Evolutionary conservation across 441 rosid genomes (phyloP).

Genomic region (Pelargonium myrrhifolium): DNA sequence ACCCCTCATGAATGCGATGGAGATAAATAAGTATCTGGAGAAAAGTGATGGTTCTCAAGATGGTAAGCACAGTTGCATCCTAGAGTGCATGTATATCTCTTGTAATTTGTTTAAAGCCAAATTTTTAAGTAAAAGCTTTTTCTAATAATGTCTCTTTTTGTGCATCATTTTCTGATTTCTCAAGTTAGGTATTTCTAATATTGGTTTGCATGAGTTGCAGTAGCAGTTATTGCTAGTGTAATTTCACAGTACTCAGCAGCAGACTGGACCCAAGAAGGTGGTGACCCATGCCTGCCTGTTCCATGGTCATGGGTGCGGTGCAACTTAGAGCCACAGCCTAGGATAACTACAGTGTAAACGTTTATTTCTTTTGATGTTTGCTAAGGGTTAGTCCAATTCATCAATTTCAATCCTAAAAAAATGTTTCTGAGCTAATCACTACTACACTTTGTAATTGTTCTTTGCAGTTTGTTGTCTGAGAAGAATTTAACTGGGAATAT

Average conservation of each 20-base stretch:
- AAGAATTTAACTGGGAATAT: conserved; percentile 73
- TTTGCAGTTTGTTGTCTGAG: conserved; percentile 58
- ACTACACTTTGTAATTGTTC: conserved; percentile 11
- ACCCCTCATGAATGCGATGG: conserved; percentile 92
- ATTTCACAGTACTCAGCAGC: conserved; percentile 43
- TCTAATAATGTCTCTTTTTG: neutral
- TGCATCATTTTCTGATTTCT: neutral
- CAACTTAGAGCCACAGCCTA: conserved; percentile 54
- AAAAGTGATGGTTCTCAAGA: conserved; percentile 69
- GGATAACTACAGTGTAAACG: conserved; percentile 55
- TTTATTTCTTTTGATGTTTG: conserved; percentile 18
- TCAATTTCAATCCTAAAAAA: neutral
- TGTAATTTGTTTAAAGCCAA: conserved; percentile 7
- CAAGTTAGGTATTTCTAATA: conserved; percentile 12
- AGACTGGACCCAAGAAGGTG: conserved; percentile 90
- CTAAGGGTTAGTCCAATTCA: conserved; percentile 13
- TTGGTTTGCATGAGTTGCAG: conserved; percentile 41
- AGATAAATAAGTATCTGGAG: conserved; percentile 63
- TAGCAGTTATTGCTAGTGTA: conserved; percentile 42
- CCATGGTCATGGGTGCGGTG: conserved; percentile 94
- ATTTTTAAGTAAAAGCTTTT: neutral
- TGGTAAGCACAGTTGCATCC: conserved; percentile 38
- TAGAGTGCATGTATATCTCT: neutral
- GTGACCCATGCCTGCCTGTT: conserved; percentile 91
- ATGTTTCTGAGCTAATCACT: neutral